Evolutionary conservation across 306 rosid genomes (phyloP), one percentile per base, ranked within the genome.

Genomic region (Senna tora): DNA sequence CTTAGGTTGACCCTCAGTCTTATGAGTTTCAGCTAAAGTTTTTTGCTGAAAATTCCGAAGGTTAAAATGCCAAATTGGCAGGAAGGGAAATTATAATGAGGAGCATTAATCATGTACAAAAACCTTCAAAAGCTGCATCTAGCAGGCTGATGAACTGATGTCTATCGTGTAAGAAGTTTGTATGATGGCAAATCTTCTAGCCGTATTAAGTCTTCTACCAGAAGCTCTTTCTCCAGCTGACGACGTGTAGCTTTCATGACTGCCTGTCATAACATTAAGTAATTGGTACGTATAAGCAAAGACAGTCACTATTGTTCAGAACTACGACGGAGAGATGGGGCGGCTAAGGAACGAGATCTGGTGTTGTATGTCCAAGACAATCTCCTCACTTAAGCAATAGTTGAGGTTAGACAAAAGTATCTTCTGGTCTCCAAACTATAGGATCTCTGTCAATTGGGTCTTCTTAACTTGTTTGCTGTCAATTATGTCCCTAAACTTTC

Each of bases 181-280:
- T 87, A 89, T 5, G 92, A 87, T 5, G 92, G 90, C 79, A 89
- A 69, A 65, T 89, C 90, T 73, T 89, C 92, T 11, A 85, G 89
- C 56, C 87, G 78, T 69, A 84, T 65, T 42, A 85, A 60, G 41
- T 83, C 92, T 74, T 83, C 90, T 5, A 56, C 52, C 60, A 89
- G 65, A 65, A 89, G 87, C 84, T 87, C 96, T 65, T 84, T 87
- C 82, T 89, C 96, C 73, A 89, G 81, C 75, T 87, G 87, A 6
- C 83, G 84, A 28, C 90, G 89, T 20, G 96, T 89, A 9, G 90
- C 69, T 73, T 89, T 89, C 96, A 89, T 89, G 76, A 89, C 92
- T 7, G 90, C 79, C 92, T 89, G 84, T 76, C 21, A 32, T 20
- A 74, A 52, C 58, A 77, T 20, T 34, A 65, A 1, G 25, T 7